phyloP scores from a whole-genome alignment of 208 protist genomes.

The Crithidia mellificae region DNA sequence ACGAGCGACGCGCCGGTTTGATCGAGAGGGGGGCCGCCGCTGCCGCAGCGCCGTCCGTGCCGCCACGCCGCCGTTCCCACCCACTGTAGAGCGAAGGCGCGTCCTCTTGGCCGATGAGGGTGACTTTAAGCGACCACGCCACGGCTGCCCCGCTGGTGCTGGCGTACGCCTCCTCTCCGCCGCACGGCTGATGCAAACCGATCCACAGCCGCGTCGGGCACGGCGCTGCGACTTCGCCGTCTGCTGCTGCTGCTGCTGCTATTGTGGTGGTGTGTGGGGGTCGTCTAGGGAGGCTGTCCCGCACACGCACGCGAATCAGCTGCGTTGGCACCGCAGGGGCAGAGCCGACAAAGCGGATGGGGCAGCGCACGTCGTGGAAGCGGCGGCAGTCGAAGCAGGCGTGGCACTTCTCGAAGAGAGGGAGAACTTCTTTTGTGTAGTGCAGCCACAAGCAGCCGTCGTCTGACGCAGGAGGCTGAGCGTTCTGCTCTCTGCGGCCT shows the following conservation, averaged over 20 bases:
- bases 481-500: no score
- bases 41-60: neutral
- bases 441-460: slow-evolving; percentile 51
- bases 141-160: neutral
- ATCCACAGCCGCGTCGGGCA: slow-evolving; percentile 58
- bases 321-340: slow-evolving; percentile 33
- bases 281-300: neutral
- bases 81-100: slow-evolving; percentile 3
- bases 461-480: no score
- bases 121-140: slow-evolving; percentile 44
- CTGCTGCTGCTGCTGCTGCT: no score
- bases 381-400: slow-evolving; percentile 70
- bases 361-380: slow-evolving; percentile 58
- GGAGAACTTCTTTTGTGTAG: slow-evolving; percentile 36
- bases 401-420: slow-evolving; percentile 46
- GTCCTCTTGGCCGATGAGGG: slow-evolving; percentile 41
- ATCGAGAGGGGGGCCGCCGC: neutral
- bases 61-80: neutral
- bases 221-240: neutral
- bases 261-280: no score
- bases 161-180: no score
- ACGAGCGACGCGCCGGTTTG: slow-evolving; percentile 25
- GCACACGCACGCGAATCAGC: slow-evolving; percentile 44
- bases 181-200: slow-evolving; percentile 55
- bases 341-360: slow-evolving; percentile 35